Conservation (phyloP, 192 early-diverging fungal genomes). For the Gamsiella multidivaricata region DNA sequence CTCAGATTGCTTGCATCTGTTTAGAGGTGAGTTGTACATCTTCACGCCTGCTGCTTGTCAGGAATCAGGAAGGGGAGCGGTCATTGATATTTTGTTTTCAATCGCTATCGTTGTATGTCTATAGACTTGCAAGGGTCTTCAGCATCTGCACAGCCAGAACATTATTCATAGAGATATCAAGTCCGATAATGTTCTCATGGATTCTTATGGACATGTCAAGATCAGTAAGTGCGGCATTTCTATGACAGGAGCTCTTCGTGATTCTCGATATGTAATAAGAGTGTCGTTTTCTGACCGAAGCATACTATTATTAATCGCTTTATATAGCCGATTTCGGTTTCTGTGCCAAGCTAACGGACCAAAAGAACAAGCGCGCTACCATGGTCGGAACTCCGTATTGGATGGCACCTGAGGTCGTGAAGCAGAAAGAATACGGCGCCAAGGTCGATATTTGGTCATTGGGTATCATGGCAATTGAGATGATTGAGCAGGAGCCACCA, state of each 20-base stretch:
- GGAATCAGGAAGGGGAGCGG: no score
- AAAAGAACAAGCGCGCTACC: slow-evolving; percentile 85
- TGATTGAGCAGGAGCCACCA: slow-evolving; percentile 97
- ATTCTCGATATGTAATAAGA: neutral
- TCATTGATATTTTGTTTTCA: neutral
- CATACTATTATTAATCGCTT: neutral
- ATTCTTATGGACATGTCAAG: slow-evolving; percentile 88
- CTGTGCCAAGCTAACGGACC: slow-evolving; percentile 89
- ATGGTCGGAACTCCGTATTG: slow-evolving; percentile 94
- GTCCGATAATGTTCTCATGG: slow-evolving; percentile 88
- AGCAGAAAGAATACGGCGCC: slow-evolving; percentile 81
- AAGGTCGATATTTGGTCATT: slow-evolving; percentile 94
- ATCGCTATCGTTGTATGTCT: neutral
- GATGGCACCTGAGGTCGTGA: slow-evolving; percentile 90
- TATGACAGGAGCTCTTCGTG: no score
- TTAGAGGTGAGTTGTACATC: slow-evolving; percentile 70
- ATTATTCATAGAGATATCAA: slow-evolving; percentile 96
- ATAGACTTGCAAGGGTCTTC: slow-evolving; percentile 82
- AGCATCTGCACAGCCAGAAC: slow-evolving; percentile 82
- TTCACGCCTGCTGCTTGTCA: no score
- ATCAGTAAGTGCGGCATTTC: slow-evolving; percentile 58
- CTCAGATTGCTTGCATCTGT: slow-evolving; percentile 95
- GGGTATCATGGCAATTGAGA: slow-evolving; percentile 98
- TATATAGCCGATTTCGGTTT: slow-evolving; percentile 86
- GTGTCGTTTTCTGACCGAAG: neutral